A percentile compares a stretch with the other conserved stretches of the same genome.
These are phyloP conservation scores for Colletotrichum sp. DNA, from an alignment of 2,329 filamentous ascomycete genomes.

Conservation along the genomic window DNA sequence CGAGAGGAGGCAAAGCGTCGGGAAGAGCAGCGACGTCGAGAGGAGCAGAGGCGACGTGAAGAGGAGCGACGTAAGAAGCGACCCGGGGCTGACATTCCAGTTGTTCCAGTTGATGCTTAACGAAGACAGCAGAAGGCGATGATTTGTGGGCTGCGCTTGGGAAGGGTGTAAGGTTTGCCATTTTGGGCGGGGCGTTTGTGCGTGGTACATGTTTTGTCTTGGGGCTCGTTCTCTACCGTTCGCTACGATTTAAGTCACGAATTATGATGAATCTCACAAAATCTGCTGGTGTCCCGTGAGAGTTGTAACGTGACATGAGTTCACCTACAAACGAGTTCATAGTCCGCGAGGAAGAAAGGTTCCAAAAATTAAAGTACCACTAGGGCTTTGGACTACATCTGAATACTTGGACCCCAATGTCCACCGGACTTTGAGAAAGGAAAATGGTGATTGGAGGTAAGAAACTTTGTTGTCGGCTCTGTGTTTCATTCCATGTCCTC, in stretches of 20 bases:
- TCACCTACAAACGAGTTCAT: fast-evolving
- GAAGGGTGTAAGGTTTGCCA: not conserved
- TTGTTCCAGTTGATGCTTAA: not conserved
- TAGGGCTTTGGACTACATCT: not conserved
- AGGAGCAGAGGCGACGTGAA: not conserved
- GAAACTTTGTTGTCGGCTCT: not conserved
- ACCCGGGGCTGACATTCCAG: not conserved
- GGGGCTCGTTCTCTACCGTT: not conserved
- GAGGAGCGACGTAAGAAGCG: not conserved
- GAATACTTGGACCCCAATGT: not conserved
- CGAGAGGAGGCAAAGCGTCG: not conserved
- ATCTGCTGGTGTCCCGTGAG: fast-evolving
- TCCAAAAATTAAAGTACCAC: not conserved
- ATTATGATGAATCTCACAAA: not conserved
- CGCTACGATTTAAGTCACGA: not conserved
- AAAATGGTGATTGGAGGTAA: fast-evolving
- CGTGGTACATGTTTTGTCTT: not conserved
- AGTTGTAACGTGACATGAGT: fast-evolving
- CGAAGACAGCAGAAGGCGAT: not conserved
- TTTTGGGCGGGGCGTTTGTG: not conserved
- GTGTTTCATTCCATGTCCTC: not conserved
- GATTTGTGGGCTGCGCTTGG: not conserved
- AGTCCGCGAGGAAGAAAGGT: not conserved
- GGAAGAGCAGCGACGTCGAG: not conserved
- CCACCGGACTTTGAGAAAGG: not conserved